Evolutionary conservation across 495 filamentous ascomycete genomes (phyloP), one percentile per base, ranked within the genome.

Genomic region (Penicillium desertorum): DNA sequence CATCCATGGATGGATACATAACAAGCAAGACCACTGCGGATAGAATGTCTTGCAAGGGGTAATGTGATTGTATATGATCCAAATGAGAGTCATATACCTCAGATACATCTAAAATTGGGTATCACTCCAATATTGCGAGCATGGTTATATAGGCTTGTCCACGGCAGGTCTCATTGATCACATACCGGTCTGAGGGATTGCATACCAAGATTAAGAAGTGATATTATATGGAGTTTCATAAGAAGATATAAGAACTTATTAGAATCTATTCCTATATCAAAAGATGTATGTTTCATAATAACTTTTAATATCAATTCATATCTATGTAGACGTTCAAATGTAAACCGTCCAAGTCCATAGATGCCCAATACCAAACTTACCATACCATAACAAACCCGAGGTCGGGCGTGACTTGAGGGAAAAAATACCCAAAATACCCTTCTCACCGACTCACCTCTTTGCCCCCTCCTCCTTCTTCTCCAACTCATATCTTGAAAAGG

Each of bases 391-490:
- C 22, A 45, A 9, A 47, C 25, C 45, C 45, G 45, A 47, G 45
- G 45, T 47, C 51, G n/a, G 36, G 37, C 45, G 59, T 64, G 45
- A 59, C 55, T 42, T 23, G 3, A 44, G 32, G 50, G 43, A 59
- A 60, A 64, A n/a, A n/a, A n/a, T n/a, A n/a, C n/a, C n/a, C n/a
- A n/a, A n/a, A 67, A 60, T 64, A 64, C 66, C 36, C 50, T 44
- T 56, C 60, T 68, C 68, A 66, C 60, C 71, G 62, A 67, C 68
- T 67, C 61, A n/a, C 36, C n/a, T n/a, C 60, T 46, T 46, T 30
- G 52, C 56, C 51, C 57, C 50, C 45, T 39, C 45, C 39, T 45
- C 32, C 44, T 50, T 51, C 32, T 46, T 32, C 43, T 47, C 23
- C 5, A 25, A 25, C 23, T 5, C 23, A 25, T 25, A 25, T 25